Base-by-base conservation (phyloP, 192 early-diverging fungal genomes). In the Coemansia sp. region DNA sequence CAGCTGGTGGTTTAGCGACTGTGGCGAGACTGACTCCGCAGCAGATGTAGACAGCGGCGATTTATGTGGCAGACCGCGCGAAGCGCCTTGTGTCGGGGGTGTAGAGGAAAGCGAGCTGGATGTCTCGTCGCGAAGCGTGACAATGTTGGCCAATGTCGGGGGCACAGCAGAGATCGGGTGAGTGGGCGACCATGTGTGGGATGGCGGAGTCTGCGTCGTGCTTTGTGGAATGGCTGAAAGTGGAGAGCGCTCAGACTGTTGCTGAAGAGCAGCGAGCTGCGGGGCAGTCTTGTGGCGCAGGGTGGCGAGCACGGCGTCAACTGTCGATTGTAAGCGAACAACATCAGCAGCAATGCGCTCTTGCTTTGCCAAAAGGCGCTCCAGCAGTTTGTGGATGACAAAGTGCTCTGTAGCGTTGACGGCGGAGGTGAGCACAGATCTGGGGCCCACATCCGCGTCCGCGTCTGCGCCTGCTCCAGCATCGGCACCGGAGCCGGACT, bases 261-360 rank as follows among this genome's bases (percentile, higher is more conserved):
- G 43, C 9, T 38, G 33, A 29, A 50, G 40, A 36, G 34, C 59
- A 18, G 40, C 36, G 18, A 18, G 60, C 12, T 38, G 44, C 38
- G 52, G 57, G 36, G 43, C 29, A 40, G 64, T 10, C 35, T 52
- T 53, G 17, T 56, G 70, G 52, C 52, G 52, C 52, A 80, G 40
- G 5, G 60, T 54, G 14, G 54, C 19, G 38, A 80, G 53, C 17
- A 74, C 61, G 4, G 34, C 37, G 8, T 73, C 63, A 14, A 80
- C 53, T 3, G 76, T 67, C 34, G 61, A 34, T 42, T 67, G 76
- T 39, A 80, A 63, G 44, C 54, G 76, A 21, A 58, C 52, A 26
- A 80, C 68, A 41, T 80, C 76, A 18, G 67, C 52, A 15, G 61
- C 44, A 14, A 80, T 71, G 21, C 64, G 71, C 41, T 73, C 67